Conservation (phyloP, 371 early-diverging fungal species). For the Actinomortierella ambigua region DNA sequence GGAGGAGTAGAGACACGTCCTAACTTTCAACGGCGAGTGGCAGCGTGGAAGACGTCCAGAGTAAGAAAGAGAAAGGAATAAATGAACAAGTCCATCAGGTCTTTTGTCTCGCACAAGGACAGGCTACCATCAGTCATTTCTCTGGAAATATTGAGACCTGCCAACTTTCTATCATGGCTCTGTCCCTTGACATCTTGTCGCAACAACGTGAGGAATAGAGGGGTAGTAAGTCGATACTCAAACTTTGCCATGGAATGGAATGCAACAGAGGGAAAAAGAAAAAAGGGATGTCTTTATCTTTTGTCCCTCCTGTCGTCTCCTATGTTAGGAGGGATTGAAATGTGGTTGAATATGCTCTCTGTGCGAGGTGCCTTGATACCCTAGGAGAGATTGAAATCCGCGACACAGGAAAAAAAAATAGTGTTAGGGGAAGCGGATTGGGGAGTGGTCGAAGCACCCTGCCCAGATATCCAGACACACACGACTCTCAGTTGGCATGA, state of each 20-base stretch:
- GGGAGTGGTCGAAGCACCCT: background rate
- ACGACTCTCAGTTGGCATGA: too few relatives aligned
- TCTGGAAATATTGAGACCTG: too few relatives aligned
- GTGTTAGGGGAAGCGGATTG: too few relatives aligned
- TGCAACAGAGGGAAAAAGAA: background rate
- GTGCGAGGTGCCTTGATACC: background rate
- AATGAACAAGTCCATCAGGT: background rate
- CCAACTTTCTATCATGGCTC: too few relatives aligned
- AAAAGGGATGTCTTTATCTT: background rate
- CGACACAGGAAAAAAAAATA: background rate
- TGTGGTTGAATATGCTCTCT: background rate
- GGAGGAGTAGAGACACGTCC: too few relatives aligned
- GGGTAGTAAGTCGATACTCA: background rate
- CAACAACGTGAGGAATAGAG: background rate
- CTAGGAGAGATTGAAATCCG: too few relatives aligned
- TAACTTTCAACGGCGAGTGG: too few relatives aligned
- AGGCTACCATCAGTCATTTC: too few relatives aligned
- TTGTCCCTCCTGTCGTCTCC: background rate
- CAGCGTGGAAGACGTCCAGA: background rate
- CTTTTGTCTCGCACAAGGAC: too few relatives aligned
- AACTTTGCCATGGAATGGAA: background rate
- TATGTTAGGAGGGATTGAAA: background rate
- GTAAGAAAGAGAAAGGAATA: background rate
- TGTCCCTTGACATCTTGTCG: background rate
- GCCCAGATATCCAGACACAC: background rate